These are phyloP conservation scores for Prunus campanulata DNA, from an alignment of 306 rosid species.

Conservation along the genomic window DNA sequence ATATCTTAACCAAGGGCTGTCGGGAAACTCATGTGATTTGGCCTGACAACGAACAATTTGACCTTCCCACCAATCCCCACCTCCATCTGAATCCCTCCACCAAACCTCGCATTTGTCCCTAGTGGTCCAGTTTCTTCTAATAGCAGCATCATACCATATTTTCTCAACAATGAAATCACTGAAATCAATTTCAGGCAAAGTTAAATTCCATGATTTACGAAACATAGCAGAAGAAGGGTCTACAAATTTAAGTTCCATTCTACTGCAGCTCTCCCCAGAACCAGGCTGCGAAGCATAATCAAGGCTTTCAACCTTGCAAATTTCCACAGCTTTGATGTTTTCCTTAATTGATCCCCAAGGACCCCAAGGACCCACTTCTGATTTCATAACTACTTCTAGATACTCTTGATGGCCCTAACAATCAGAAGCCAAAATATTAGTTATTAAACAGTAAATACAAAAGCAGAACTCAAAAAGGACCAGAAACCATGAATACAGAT, in stretches of 20 bases:
- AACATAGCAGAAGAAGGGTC: slow-evolving; percentile 51
- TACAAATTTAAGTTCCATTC: slow-evolving; percentile 54
- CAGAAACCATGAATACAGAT: background rate
- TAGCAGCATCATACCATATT: slow-evolving; percentile 64
- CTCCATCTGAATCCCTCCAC: slow-evolving; percentile 66
- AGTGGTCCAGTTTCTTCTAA: slow-evolving; percentile 63
- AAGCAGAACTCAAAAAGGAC: slow-evolving; percentile 17
- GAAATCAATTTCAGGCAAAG: slow-evolving; percentile 68
- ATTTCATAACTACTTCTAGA: slow-evolving; percentile 17
- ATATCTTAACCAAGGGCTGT: slow-evolving; percentile 86
- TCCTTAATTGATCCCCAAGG: slow-evolving; percentile 48
- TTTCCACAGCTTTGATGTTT: slow-evolving; percentile 49
- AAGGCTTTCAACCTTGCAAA: slow-evolving; percentile 71
- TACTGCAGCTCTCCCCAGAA: slow-evolving; percentile 86
- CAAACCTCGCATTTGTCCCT: slow-evolving; percentile 76
- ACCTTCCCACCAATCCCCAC: slow-evolving; percentile 79
- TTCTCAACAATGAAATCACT: slow-evolving; percentile 84
- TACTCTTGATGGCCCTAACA: slow-evolving; percentile 83
- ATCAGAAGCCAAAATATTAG: slow-evolving; percentile 16
- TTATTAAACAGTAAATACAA: slow-evolving; percentile 16
- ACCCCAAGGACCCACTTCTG: slow-evolving; percentile 24
- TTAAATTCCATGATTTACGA: slow-evolving; percentile 47
- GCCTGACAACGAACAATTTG: slow-evolving; percentile 43
- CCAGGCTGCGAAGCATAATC: slow-evolving; percentile 60
- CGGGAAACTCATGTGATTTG: slow-evolving; percentile 62